Conservation (phyloP, 176 grass and related monocot genomes). For the Paspalum notatum region DNA sequence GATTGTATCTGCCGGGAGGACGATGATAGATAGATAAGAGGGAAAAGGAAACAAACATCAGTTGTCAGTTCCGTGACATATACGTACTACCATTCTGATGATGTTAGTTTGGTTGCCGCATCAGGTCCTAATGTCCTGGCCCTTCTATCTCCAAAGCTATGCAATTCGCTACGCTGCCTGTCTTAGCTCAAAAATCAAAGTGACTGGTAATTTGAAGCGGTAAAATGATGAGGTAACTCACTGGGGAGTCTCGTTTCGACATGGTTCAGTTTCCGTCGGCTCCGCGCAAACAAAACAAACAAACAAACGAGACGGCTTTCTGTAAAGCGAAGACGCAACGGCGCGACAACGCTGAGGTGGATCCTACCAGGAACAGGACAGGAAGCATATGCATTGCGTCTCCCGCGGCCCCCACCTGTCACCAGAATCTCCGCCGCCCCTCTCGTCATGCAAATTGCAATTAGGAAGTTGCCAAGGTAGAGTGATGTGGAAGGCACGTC, state of each 20-base stretch:
- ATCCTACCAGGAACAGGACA: slow-evolving; percentile 11
- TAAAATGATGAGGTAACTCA: neutral
- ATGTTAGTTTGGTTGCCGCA: neutral
- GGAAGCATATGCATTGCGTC: neutral
- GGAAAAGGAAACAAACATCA: neutral
- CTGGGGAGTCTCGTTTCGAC: no score
- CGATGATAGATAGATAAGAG: neutral
- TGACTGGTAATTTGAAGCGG: neutral
- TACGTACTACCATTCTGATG: no score
- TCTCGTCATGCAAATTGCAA: neutral
- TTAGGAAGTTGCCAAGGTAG: neutral
- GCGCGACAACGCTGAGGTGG: slow-evolving; percentile 37
- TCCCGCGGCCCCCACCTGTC: slow-evolving; percentile 18
- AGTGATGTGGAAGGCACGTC: no score
- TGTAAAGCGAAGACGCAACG: neutral
- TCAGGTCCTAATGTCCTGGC: neutral
- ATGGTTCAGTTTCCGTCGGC: no score
- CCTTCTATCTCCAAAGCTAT: neutral
- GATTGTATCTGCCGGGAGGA: no score
- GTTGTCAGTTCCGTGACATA: slow-evolving; percentile 25
- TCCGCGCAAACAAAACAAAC: neutral
- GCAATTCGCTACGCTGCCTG: no score
- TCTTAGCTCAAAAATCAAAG: neutral
- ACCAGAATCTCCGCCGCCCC: slow-evolving; percentile 18
- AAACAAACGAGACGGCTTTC: neutral